Percentiles rank a stretch among this genome's conserved stretches.
These are phyloP conservation scores for Plenodomus tracheiphilus DNA, from an alignment of 2,329 filamentous ascomycete species.

Conservation along the genomic window DNA sequence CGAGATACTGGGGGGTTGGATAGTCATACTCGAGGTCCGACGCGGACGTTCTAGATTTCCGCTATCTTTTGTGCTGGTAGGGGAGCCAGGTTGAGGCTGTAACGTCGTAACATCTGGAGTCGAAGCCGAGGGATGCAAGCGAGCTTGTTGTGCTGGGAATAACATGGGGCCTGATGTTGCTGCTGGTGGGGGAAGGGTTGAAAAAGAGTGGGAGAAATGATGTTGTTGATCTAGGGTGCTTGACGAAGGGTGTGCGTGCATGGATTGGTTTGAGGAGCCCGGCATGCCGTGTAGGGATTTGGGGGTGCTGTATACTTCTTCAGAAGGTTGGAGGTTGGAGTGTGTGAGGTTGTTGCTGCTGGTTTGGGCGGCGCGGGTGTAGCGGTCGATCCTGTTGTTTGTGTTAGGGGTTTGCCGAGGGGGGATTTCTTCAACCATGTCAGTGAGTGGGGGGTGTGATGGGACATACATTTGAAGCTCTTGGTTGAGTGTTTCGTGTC, in stretches of 20 bases:
- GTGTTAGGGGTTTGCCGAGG: constrained; percentile 2
- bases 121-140: constrained; percentile 32
- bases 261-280: constrained; percentile 46
- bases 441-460: not conserved
- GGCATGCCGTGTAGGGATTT: constrained; percentile 34
- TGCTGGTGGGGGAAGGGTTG: constrained; percentile 33
- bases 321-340: constrained; percentile 38
- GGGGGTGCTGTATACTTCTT: constrained; percentile 32
- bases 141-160: constrained; percentile 43
- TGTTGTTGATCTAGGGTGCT: constrained; percentile 18
- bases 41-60: constrained; percentile 26
- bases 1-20: constrained; percentile 26
- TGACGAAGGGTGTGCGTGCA: constrained; percentile 47
- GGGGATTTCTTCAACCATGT: not conserved
- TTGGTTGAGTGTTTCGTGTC: constrained; percentile 81
- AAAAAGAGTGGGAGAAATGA: constrained; percentile 30
- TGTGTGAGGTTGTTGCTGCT: constrained; percentile 35
- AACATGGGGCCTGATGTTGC: constrained; percentile 14
- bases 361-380: constrained; percentile 45
- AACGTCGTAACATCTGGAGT: constrained; percentile 18
- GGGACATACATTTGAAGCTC: constrained; percentile 78
- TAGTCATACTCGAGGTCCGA: constrained; percentile 36
- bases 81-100: constrained; percentile 23
- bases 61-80: constrained; percentile 22
- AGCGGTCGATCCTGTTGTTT: constrained; percentile 45